phyloP scores from a whole-genome alignment of 1,284 basidiomycete species.

The Tausonia pullulans region DNA sequence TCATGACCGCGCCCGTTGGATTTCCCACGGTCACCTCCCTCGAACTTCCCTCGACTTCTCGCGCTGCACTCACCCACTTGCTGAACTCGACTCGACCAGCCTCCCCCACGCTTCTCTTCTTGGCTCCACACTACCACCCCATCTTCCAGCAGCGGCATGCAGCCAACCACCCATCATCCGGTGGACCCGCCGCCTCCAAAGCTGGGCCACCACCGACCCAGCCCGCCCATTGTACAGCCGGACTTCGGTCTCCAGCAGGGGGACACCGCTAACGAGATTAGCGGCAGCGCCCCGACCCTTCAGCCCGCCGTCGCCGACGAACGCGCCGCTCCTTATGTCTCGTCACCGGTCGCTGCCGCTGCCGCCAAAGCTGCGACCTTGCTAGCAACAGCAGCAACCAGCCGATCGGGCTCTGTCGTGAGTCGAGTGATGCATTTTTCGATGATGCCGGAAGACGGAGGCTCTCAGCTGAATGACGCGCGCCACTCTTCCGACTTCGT shows the following conservation, averaged over 20 bases:
- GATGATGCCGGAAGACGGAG: no score
- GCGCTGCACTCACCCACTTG: no score
- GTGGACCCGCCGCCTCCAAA: background rate
- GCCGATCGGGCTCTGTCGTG: no score
- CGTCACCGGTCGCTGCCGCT: background rate
- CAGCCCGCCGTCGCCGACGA: background rate
- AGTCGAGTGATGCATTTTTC: no score
- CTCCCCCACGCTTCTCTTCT: background rate
- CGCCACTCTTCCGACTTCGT: no score
- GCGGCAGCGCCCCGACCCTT: background rate
- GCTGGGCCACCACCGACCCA: background rate
- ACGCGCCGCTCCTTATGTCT: background rate
- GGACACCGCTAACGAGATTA: background rate
- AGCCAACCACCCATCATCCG: no score
- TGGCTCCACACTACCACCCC: background rate
- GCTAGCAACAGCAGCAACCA: no score
- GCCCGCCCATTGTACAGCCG: background rate
- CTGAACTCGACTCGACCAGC: no score
- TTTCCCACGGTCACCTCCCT: background rate
- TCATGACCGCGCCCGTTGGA: background rate
- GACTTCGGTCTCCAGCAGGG: background rate
- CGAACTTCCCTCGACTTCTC: no score
- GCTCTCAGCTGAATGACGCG: no score
- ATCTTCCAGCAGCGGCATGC: background rate
- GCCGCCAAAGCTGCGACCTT: background rate